Evolutionary conservation across 345 rosid species (phyloP).

Genomic region (Gossypium ekmanianum): DNA sequence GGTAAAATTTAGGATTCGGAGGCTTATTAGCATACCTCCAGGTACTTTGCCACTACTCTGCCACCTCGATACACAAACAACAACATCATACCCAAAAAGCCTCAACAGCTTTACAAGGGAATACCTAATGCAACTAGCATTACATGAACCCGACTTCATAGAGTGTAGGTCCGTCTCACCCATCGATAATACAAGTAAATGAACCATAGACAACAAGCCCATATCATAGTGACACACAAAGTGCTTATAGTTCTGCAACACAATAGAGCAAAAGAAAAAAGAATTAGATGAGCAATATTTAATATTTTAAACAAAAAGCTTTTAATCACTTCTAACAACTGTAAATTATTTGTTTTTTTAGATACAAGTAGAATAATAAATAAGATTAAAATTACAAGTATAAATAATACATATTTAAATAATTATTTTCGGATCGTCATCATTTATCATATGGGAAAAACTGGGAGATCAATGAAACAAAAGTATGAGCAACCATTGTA

Average conservation of each 20-base stretch:
- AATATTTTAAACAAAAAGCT: no score
- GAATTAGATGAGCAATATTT: no score
- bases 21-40: constrained; percentile 53
- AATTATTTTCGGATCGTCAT: no score
- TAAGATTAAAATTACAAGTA: no score
- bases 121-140: constrained; percentile 70
- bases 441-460: constrained; percentile 15
- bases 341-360: no score
- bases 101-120: constrained; percentile 65
- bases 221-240: no score
- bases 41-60: constrained; percentile 76
- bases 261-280: no score
- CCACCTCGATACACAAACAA: constrained; percentile 59
- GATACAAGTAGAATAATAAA: no score
- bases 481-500: constrained; percentile 21
- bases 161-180: constrained; percentile 49
- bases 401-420: neutral
- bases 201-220: no score
- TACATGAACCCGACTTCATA: constrained; percentile 48
- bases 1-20: neutral
- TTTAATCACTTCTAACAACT: no score
- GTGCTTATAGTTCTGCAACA: no score
- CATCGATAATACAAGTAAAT: constrained; percentile 35
- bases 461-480: constrained; percentile 17
- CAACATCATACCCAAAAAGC: constrained; percentile 30